A percentile compares a stretch with the other conserved stretches of the same genome.
Conservation (phyloP, 176 grass and related monocot genomes). For the Juncus effusus region DNA sequence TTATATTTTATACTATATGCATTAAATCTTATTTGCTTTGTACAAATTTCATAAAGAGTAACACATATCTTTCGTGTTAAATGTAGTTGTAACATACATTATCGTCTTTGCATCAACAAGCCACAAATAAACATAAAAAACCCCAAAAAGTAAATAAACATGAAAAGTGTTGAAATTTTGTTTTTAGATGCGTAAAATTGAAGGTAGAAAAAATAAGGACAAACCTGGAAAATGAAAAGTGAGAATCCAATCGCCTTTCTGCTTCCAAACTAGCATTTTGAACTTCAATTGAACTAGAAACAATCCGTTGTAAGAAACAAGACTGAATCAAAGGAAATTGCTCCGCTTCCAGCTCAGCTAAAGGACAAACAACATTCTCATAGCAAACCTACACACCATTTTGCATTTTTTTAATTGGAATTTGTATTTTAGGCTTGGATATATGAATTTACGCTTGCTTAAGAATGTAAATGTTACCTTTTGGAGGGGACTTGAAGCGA, state of each 20-base stretch:
- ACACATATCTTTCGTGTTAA: conserved; percentile 1
- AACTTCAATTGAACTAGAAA: conserved; percentile 64
- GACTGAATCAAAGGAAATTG: conserved; percentile 89
- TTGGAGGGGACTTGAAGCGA: conserved; percentile 67
- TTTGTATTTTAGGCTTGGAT: neutral
- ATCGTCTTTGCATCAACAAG: no score
- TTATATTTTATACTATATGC: conserved; percentile 33
- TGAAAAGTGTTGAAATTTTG: no score
- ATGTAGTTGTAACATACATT: neutral
- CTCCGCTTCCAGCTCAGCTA: conserved; percentile 81
- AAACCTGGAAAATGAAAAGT: conserved; percentile 75
- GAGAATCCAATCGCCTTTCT: conserved; percentile 70
- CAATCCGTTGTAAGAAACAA: conserved; percentile 74
- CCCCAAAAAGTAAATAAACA: no score
- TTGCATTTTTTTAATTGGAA: neutral
- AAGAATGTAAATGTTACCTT: conserved; percentile 51
- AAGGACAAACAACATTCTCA: conserved; percentile 56
- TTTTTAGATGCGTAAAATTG: neutral
- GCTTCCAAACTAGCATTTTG: conserved; percentile 66
- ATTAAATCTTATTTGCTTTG: conserved; percentile 25
- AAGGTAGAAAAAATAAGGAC: conserved; percentile 33
- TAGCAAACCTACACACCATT: conserved; percentile 51
- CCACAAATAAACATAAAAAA: no score
- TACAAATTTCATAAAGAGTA: neutral
- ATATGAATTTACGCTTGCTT: neutral